These are phyloP conservation scores for Sporothrix variecibatus DNA, from an alignment of 2,329 filamentous ascomycete species.

Conservation along the genomic window DNA sequence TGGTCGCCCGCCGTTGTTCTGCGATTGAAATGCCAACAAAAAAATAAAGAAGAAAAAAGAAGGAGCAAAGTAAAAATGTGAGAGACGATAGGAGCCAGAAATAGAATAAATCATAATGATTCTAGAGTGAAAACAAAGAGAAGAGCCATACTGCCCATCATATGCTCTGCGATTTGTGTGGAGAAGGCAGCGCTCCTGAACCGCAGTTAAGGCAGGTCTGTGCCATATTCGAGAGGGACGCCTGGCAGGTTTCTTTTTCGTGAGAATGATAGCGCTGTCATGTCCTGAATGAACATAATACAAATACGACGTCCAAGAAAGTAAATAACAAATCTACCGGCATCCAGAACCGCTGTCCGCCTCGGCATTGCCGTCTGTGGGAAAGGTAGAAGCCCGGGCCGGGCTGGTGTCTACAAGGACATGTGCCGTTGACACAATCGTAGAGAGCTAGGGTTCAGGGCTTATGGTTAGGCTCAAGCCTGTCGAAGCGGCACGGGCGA, in stretches of 20 bases:
- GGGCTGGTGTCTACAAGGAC: neutral
- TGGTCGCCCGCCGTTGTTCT: neutral
- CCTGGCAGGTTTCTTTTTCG: too few relatives aligned
- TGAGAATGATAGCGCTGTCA: too few relatives aligned
- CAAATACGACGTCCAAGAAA: neutral
- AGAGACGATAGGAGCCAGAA: neutral
- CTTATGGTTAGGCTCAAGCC: neutral
- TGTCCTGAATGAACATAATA: neutral
- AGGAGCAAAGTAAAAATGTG: neutral
- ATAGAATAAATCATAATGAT: neutral
- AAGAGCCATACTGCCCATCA: neutral
- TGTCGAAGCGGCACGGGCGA: neutral
- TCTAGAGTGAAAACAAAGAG: neutral
- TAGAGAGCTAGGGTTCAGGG: neutral
- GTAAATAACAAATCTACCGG: neutral
- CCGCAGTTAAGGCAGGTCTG: too few relatives aligned
- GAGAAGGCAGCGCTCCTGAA: too few relatives aligned
- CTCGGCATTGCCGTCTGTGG: neutral
- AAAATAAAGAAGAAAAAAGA: neutral
- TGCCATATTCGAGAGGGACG: too few relatives aligned
- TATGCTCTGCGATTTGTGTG: neutral
- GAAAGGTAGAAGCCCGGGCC: neutral
- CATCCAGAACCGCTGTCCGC: neutral
- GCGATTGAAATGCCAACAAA: neutral
- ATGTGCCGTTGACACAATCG: neutral